Base-by-base conservation (phyloP, 169 alveolate species). In the Plasmodium chabaudi region DNA sequence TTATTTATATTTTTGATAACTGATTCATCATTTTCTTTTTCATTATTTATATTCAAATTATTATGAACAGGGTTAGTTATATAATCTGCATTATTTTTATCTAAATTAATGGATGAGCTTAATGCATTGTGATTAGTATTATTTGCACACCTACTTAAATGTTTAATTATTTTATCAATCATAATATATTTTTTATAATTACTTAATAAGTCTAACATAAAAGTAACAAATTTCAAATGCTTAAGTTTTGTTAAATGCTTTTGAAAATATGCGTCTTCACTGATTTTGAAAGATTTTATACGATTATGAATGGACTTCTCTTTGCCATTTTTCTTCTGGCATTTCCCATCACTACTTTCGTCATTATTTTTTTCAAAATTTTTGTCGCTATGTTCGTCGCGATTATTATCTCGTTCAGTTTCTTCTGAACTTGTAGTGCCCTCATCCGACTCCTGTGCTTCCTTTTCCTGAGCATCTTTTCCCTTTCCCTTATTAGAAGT, bases 101-200 rank as follows among this genome's bases (percentile, higher is more conserved):
- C 1, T 27, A 27, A 27, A 0, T 27, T 3, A 27, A 27, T 27
- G 0, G 39, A 27, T 2, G 39, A 27, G 1, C 5, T 27, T 27
- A 27, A 27, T 1, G 39, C 1, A 0, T 27, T 27, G 2, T 27
- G 39, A 27, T 27, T 27, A 1, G 39, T 27, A 27, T 27, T 64
- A 25, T 34, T 6, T 12, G 46, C 7, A 25, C 39, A 6, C 6
- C 13, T n/a, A 34, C 27, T 64, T 27, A 49, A 49, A 1, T n/a
- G 15, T 2, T 49, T 51, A 12, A 64, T 64, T 5, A 27, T 7
- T n/a, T 61, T 67, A 25, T 34, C 65, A n/a, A 6, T 23, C 46
- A 55, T 56, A 34, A 61, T 6, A 25, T 39, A 65, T n/a, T 42
- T 65, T 56, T 65, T 42, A 6, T n/a, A n/a, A 42, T 42, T 65